phyloP scores from a whole-genome alignment of 176 grass and related monocot genomes.

The Aegilops longissima region DNA sequence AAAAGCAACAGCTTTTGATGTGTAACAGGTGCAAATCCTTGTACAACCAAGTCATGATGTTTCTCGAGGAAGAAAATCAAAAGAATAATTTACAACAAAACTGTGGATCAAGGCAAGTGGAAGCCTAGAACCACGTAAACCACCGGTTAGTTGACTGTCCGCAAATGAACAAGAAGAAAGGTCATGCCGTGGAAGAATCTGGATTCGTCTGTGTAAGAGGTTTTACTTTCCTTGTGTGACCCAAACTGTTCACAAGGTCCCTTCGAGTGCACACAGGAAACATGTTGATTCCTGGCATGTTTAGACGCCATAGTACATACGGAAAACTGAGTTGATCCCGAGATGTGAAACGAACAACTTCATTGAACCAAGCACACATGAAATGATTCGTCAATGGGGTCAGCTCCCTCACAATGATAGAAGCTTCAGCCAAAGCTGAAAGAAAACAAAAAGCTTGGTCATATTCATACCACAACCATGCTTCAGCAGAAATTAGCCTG shows the following conservation, averaged over 20 bases:
- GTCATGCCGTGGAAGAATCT: constrained; percentile 32
- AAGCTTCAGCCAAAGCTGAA: constrained; percentile 91
- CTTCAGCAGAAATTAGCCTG: neutral
- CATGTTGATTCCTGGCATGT: constrained; percentile 63
- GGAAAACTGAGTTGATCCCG: constrained; percentile 97
- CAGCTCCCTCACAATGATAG: constrained; percentile 88
- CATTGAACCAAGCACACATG: constrained; percentile 98
- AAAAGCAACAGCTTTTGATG: neutral
- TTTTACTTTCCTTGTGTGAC: constrained; percentile 86
- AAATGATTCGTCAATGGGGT: constrained; percentile 66
- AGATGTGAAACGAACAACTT: constrained; percentile 92
- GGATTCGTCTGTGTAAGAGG: constrained; percentile 47
- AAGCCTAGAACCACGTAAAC: constrained; percentile 1
- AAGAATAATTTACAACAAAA: constrained; percentile 66
- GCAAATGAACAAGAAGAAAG: neutral
- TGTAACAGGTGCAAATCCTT: constrained; percentile 30
- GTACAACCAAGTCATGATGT: constrained; percentile 7
- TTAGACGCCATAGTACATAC: constrained; percentile 77
- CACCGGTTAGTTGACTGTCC: constrained; percentile 45
- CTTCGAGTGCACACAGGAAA: constrained; percentile 88
- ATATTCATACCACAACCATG: constrained; percentile 1
- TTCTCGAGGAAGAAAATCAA: constrained; percentile 26
- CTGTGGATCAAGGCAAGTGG: constrained; percentile 23
- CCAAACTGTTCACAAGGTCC: constrained; percentile 92
- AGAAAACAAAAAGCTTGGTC: constrained; percentile 18